Percentiles rank a stretch among this genome's conserved stretches.
Evolutionary conservation across 179 eudicot genomes (phyloP).

Genomic region (Silene vulgaris): DNA sequence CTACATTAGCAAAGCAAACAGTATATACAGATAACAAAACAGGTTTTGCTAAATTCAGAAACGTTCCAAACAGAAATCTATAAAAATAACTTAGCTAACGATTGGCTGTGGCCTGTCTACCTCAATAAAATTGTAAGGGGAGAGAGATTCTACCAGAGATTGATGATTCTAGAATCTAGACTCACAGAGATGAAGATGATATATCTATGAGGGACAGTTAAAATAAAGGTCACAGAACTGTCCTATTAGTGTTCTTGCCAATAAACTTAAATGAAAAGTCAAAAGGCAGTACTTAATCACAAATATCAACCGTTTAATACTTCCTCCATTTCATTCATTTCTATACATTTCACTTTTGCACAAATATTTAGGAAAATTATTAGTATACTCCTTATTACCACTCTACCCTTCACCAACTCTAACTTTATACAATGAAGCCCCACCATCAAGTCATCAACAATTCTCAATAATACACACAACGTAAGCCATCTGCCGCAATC

Average conservation of each 20-base stretch:
- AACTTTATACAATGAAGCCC: no score
- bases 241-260: background rate
- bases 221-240: background rate
- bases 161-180: background rate
- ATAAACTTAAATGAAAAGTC: background rate
- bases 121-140: constrained; percentile 6
- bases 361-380: no score
- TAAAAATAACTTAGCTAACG: background rate
- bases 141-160: background rate
- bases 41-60: background rate
- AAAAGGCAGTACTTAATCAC: background rate
- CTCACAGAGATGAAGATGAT: background rate
- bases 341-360: no score
- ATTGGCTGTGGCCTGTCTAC: background rate
- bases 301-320: background rate
- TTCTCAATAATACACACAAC: no score
- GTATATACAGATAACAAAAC: constrained; percentile 1
- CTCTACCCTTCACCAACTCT: no score
- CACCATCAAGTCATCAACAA: no score
- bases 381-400: no score
- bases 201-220: background rate
- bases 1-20: background rate
- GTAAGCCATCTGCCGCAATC: no score
- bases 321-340: no score
- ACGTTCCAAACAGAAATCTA: background rate